Evolutionary conservation across 1,284 basidiomycete genomes (phyloP).

Genomic region (Boletus subluridellus): DNA sequence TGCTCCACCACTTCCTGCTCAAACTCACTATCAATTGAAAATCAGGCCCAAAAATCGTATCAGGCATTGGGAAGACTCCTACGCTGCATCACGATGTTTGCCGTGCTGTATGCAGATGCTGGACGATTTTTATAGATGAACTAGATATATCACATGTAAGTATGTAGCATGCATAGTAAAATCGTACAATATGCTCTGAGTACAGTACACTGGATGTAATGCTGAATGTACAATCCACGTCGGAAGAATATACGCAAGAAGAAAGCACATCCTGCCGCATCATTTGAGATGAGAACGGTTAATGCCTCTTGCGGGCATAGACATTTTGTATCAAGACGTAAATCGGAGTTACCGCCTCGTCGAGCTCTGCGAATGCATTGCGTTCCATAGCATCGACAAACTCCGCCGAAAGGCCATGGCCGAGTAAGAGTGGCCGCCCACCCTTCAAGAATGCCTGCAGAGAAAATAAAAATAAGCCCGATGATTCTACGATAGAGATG

Average conservation of each 20-base stretch:
- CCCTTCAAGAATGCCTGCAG: conserved; percentile 59
- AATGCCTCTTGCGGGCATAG: conserved; percentile 52
- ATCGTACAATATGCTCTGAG: conserved; percentile 22
- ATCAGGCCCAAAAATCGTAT: neutral
- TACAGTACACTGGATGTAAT: conserved; percentile 23
- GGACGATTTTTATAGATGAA: neutral
- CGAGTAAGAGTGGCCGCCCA: conserved; percentile 62
- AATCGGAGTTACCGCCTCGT: conserved; percentile 43
- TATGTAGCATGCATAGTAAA: conserved; percentile 10
- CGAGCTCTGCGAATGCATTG: conserved; percentile 50
- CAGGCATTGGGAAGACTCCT: neutral
- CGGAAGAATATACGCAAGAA: neutral
- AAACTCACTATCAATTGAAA: neutral
- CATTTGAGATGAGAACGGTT: conserved; percentile 8
- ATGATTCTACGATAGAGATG: conserved; percentile 17
- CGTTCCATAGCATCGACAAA: conserved; percentile 52
- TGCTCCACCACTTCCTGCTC: too few species aligned
- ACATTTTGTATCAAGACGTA: conserved; percentile 57
- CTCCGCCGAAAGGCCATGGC: conserved; percentile 52
- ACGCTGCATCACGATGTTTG: too few species aligned
- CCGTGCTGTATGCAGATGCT: neutral
- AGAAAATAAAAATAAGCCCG: neutral
- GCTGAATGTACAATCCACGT: conserved; percentile 9
- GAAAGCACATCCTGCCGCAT: neutral
- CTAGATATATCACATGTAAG: conserved; percentile 3